Evolutionary conservation across 2,329 filamentous ascomycete genomes (phyloP).

Genomic region (Ophiosphaerella korrae): DNA sequence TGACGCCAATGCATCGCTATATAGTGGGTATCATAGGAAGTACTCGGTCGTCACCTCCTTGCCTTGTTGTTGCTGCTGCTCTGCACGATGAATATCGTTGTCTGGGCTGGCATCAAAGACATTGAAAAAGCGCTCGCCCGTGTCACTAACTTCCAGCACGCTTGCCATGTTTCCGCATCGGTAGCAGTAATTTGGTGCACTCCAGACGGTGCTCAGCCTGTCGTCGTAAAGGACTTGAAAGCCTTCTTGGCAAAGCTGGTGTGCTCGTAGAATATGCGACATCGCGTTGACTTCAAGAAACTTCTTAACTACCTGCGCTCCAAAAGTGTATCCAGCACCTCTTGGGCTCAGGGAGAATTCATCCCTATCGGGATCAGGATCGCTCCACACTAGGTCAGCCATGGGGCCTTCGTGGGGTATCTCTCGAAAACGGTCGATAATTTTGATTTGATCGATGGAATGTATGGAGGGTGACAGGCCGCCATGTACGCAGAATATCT

Average conservation of each 20-base stretch:
- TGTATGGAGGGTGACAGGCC: slow-evolving; percentile 77
- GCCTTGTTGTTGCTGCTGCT: slow-evolving; percentile 77
- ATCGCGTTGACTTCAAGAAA: slow-evolving; percentile 97
- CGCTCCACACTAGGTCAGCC: slow-evolving; percentile 99
- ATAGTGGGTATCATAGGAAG: slow-evolving; percentile 61
- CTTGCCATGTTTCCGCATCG: slow-evolving; percentile 96
- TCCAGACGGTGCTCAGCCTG: slow-evolving; percentile 94
- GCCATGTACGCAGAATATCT: slow-evolving; percentile 98
- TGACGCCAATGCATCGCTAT: slow-evolving; percentile 10
- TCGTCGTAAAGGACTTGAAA: slow-evolving; percentile 98
- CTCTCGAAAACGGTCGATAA: slow-evolving; percentile 97
- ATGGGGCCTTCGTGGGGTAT: slow-evolving; percentile 98
- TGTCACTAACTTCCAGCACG: slow-evolving; percentile 93
- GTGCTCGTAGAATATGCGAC: slow-evolving; percentile 96
- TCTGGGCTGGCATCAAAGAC: slow-evolving; percentile 97
- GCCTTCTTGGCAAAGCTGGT: slow-evolving; percentile 97
- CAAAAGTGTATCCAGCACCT: slow-evolving; percentile 96
- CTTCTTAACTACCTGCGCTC: slow-evolving; percentile 96
- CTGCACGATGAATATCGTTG: slow-evolving; percentile 83
- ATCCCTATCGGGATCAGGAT: slow-evolving; percentile 95
- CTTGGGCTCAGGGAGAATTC: slow-evolving; percentile 94
- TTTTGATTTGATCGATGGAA: slow-evolving; percentile 98
- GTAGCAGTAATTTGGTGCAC: slow-evolving; percentile 78
- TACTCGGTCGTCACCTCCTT: slow-evolving; percentile 74
- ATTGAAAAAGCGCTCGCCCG: slow-evolving; percentile 93